Conservation (phyloP, 495 filamentous ascomycete species). For the Lasiosphaeris hirsuta region DNA sequence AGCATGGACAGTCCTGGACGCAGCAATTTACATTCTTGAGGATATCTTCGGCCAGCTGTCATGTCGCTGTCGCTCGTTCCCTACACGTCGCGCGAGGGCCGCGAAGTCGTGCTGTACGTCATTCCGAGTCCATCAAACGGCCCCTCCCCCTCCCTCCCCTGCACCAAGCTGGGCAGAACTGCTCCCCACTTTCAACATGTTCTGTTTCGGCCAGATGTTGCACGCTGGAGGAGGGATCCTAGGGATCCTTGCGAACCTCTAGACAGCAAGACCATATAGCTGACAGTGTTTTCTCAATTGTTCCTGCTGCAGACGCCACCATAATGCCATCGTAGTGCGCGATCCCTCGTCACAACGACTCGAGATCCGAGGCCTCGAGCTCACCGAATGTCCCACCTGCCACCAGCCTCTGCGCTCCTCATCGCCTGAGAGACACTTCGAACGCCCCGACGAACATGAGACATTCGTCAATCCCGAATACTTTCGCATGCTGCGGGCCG, state of each 20-base stretch:
- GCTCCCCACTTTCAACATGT: background rate
- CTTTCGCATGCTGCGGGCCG: constrained; percentile 81
- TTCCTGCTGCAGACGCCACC: constrained; percentile 66
- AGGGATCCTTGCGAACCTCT: no score
- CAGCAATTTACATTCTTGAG: background rate
- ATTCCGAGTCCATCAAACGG: constrained; percentile 5
- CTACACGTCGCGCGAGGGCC: constrained; percentile 58
- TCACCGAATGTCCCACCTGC: constrained; percentile 81
- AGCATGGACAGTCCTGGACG: constrained; percentile 16
- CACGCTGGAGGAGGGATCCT: no score
- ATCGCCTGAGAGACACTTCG: constrained; percentile 48
- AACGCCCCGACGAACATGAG: constrained; percentile 43
- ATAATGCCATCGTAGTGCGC: constrained; percentile 86
- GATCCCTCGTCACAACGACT: constrained; percentile 83
- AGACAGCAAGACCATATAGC: background rate
- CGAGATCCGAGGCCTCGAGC: constrained; percentile 64
- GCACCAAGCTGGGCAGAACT: background rate
- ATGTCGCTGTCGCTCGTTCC: constrained; percentile 68
- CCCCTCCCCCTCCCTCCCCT: background rate
- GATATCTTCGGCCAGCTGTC: constrained; percentile 7
- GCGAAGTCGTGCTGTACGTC: constrained; percentile 62
- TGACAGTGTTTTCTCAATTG: constrained; percentile 1
- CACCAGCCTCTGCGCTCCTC: constrained; percentile 67
- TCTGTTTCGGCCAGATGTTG: background rate
- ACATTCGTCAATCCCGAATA: constrained; percentile 86